Percentiles rank a stretch among this genome's conserved stretches.
Conservation (phyloP, 192 early-diverging fungal genomes). For the Coemansia sp. region DNA sequence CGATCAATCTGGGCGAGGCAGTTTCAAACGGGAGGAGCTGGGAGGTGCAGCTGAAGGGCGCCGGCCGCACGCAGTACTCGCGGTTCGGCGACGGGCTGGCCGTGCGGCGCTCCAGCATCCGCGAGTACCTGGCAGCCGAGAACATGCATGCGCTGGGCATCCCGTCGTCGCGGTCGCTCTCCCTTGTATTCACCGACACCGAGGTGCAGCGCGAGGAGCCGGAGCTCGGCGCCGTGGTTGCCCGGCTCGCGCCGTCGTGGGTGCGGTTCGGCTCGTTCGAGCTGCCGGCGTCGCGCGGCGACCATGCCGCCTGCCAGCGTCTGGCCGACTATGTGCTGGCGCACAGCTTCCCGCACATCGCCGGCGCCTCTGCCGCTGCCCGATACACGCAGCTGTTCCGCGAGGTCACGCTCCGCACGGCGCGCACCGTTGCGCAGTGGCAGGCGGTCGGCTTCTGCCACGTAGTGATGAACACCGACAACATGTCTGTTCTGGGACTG, state of each 20-base stretch:
- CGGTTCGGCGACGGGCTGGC: slow-evolving; percentile 86
- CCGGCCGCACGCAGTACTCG: slow-evolving; percentile 83
- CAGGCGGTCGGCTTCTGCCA: slow-evolving; percentile 79
- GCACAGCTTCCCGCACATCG: slow-evolving; percentile 54
- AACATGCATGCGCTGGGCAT: slow-evolving; percentile 67
- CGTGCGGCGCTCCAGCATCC: slow-evolving; percentile 80
- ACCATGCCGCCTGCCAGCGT: slow-evolving; percentile 53
- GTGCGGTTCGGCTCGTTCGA: slow-evolving; percentile 89
- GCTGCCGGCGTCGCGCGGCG: slow-evolving; percentile 68
- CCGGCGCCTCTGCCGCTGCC: background rate
- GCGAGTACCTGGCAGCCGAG: slow-evolving; percentile 73
- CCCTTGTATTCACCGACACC: slow-evolving; percentile 64
- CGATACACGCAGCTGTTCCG: slow-evolving; percentile 63
- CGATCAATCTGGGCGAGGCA: slow-evolving; percentile 73
- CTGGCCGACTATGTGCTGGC: slow-evolving; percentile 75
- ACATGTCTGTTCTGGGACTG: slow-evolving; percentile 80
- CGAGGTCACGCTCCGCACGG: slow-evolving; percentile 63
- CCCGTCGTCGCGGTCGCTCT: slow-evolving; percentile 76
- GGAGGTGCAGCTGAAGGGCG: slow-evolving; percentile 88
- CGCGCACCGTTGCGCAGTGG: slow-evolving; percentile 75
- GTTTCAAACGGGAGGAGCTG: slow-evolving; percentile 33
- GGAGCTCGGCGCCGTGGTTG: slow-evolving; percentile 77
- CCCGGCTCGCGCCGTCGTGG: slow-evolving; percentile 75
- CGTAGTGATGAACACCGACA: slow-evolving; percentile 92
- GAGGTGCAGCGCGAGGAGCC: slow-evolving; percentile 66